These are phyloP conservation scores for Chamaecrista fasciculata DNA, from an alignment of 306 rosid genomes.

Conservation along the genomic window DNA sequence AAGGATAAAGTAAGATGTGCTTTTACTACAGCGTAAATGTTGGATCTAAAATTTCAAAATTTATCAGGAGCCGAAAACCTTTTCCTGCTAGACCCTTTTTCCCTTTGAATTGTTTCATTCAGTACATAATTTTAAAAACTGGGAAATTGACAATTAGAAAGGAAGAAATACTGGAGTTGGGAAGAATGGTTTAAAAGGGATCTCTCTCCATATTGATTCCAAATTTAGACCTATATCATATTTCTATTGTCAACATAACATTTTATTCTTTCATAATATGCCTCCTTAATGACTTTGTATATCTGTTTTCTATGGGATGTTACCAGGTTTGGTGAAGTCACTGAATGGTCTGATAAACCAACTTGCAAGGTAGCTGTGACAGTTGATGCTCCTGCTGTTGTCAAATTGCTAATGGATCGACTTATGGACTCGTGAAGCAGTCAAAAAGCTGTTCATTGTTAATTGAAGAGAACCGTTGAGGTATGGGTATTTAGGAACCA, in stretches of 20 bases:
- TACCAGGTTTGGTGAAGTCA: conserved; percentile 73
- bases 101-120: not conserved
- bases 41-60: not conserved
- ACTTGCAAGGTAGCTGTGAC: conserved; percentile 90
- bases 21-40: not conserved
- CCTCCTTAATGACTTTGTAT: not conserved
- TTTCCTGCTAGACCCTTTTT: not conserved
- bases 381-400: conserved; percentile 67
- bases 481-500: not conserved
- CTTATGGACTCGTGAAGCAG: conserved; percentile 50
- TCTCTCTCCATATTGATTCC: not conserved
- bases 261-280: not conserved
- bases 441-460: not conserved
- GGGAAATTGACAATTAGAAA: not conserved
- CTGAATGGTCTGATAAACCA: conserved; percentile 83
- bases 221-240: not conserved
- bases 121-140: not conserved
- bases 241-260: not conserved
- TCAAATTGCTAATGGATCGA: conserved; percentile 73
- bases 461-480: not conserved
- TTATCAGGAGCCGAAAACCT: not conserved
- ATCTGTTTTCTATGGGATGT: conserved; percentile 18
- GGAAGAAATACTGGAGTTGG: conserved; percentile 1
- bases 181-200: not conserved
- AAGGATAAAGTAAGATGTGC: not conserved